Evolutionary conservation across 2,329 filamentous ascomycete genomes (phyloP), one percentile per base, ranked within the genome.

Genomic region (Neoarthrinium moseri): DNA sequence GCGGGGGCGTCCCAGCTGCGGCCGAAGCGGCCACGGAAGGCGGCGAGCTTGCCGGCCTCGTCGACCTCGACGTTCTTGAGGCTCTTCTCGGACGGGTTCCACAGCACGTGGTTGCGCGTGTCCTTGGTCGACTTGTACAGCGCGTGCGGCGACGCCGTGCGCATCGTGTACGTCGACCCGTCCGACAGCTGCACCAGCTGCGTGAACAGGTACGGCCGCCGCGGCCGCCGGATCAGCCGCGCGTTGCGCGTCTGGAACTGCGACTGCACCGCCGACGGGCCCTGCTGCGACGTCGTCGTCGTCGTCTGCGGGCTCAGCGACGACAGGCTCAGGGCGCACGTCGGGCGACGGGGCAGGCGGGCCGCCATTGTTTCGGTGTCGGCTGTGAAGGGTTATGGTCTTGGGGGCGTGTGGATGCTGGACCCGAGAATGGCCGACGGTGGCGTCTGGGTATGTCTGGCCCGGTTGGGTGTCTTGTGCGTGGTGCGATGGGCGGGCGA

Each of bases 151-250:
- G 82, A 89, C 10, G 88, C 90, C 20, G 89, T 91, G 63, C 87
- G 87, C 61, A 84, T 78, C 39, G 86, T 84, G 70, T 83, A 97
- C 49, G 91, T 87, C 60, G 83, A 88, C 57, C 94, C 94, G 74
- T 99, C 94, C 32, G 87, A 89, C 53, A 97, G 86, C 44, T 91
- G 91, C 56, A 99, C 78, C 50, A 99, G 81, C 71, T 99, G 94
- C n/a, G 92, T 96, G 77, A 96, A 97, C 56, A 86, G 89, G 77
- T 96, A 97, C 33, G 94, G 92, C 5, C 91, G 83, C 62, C 91
- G 87, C n/a, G 91, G 91, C 13, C 94, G 89, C 51, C 80, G 80
- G 63, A 97, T 81, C 52, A 96, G 87, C 20, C 88, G 91, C 43
- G 94, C 94, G 64, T 90, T 83, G 50, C 91, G 86, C 63, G 83